Base-by-base conservation (phyloP, 352 stramenopile genomes). In the Phytophthora melonis region DNA sequence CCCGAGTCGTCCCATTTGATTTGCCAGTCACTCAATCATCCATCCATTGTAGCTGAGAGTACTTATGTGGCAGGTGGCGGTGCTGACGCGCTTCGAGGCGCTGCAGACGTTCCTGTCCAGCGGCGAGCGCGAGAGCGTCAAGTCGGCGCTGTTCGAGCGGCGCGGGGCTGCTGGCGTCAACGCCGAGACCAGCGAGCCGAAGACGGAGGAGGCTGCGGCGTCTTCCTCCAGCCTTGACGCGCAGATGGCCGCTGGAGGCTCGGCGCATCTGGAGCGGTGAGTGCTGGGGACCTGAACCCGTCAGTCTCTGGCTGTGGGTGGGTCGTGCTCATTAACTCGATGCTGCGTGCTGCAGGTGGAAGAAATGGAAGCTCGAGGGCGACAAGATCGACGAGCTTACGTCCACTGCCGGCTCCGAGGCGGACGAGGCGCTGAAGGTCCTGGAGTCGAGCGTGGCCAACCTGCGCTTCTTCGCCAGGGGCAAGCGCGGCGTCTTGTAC, bases 401-500 rank as follows among this genome's bases (percentile, higher is more conserved):
- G 50, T 70, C 70, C 32, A 67, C 63, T 2, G 49, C 54, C 4
- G 36, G 49, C 16, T 68, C 50, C 5, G 58, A 64, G 30, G 68
- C 64, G 30, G 49, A 69, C 34, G 61, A 71, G 7, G 68, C 74
- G 27, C 60, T 83, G 11, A 69, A 64, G 3, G 30, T 63, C 5
- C 49, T 87, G 11, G 55, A 75, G 41, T 45, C 41, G 18, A 75
- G 58, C 52, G 74, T 86, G 21, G 34, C 49, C 13, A 76, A 82
- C 21, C 45, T 88, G 52, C 75, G 68, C 52, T 93, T 93, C 77
- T 93, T 93, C 61, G 83, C 86, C 16, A 76, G 86, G 4, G 86
- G 86, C 34, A 93, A 93, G 57, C 86, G 86, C 16, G 86, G 83
- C 21, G 80, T 93, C 9, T 45, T 93, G 21, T 91, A 89, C 45